Base-by-base conservation (phyloP, 1,284 basidiomycete genomes). In the Anthracocystis setariae region DNA sequence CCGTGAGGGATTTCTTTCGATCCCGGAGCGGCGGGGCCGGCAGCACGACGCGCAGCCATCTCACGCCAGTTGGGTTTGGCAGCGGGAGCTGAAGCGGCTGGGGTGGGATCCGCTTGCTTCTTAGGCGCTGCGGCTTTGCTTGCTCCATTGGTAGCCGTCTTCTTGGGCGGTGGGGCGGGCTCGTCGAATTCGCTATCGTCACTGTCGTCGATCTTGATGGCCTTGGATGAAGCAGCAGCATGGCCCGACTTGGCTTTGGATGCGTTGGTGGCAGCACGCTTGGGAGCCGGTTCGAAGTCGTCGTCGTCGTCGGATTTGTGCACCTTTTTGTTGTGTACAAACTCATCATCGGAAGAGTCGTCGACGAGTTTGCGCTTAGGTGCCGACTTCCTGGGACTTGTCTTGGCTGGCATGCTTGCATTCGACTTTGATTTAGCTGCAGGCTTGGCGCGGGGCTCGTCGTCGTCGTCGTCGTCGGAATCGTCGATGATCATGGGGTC, bases 1-100 rank as follows among this genome's bases (percentile, higher is more conserved):
- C 89, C 88, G 24, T 91, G 87, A 0, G 95, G 96, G 3, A 98
- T 88, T 10, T 88, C 84, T 82, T 96, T 98, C 21, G 90, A 89
- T 0, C 93, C 92, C 8, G 88, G 91, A 7, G 89, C 89, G 2
- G 86, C 83, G 0, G 92, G 93, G 0, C 91, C 91, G 0, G 84
- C 85, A 42, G 89, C 88, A 1, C 87, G 84, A 55, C 88, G 88
- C 2, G 90, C 89, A 1, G 71, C 62, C 44, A 70, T 66, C 29
- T 65, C 51, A 24, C 44, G 50, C 73, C 72, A 70, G 24, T 57
- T 44, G 8, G 65, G 46, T 38, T 66, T 65, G 0, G 74, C 58
- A 27, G 57, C 39, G 5, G 56, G 50, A 9, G 63, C 48, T 8
- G 59, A 37, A 8, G 52, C 40, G 13, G 60, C 71, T 12, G 75